Evolutionary conservation across 164 flowering plant genomes (phyloP).

Genomic region (Litsea cubeba): DNA sequence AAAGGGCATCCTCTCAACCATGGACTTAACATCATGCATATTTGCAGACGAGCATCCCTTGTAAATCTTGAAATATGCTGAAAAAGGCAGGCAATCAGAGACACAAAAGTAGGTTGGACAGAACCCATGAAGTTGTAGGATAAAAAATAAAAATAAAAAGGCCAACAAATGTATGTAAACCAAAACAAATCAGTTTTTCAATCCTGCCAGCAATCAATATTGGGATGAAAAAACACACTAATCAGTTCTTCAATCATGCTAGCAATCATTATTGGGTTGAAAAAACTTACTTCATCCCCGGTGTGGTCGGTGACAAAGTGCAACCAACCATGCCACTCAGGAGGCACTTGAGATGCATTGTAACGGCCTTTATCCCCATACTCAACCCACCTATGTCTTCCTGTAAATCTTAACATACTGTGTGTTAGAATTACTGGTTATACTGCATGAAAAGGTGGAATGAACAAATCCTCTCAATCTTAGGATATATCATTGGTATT

Average conservation of each 20-base stretch:
- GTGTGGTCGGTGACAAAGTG: constrained; percentile 92
- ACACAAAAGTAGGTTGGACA: too few species aligned
- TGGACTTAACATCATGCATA: too few species aligned
- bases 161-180: too few species aligned
- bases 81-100: too few species aligned
- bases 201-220: too few species aligned
- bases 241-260: too few species aligned
- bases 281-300: constrained; percentile 74
- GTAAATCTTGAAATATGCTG: too few species aligned
- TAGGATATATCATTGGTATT: neutral
- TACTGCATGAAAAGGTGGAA: neutral
- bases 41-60: too few species aligned
- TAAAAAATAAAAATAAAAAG: too few species aligned
- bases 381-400: constrained; percentile 98
- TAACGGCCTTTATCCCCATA: constrained; percentile 83
- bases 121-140: too few species aligned
- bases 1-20: too few species aligned
- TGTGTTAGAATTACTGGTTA: neutral
- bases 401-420: constrained; percentile 27
- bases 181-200: neutral
- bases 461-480: neutral
- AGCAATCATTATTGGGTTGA: too few species aligned
- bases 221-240: neutral
- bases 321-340: constrained; percentile 99
- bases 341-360: constrained; percentile 96